These are phyloP conservation scores for Basidioascus undulatus DNA, from an alignment of 768 basidiomycete species.

Conservation along the genomic window DNA sequence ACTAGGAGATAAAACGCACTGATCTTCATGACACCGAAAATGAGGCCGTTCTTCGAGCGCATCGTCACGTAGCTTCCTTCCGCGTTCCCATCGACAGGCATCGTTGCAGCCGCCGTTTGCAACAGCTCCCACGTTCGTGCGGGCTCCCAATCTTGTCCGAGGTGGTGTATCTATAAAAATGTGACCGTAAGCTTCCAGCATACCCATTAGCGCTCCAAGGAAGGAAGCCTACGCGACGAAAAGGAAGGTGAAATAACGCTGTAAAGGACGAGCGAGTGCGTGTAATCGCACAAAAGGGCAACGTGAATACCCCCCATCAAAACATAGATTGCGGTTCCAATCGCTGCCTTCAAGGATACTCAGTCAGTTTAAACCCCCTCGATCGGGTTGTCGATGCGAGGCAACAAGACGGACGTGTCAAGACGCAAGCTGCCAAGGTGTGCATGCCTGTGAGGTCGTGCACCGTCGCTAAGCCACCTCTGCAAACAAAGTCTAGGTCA, in stretches of 20 bases:
- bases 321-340: conserved; percentile 24
- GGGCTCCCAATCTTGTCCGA: conserved; percentile 22
- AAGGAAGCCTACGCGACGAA: no score
- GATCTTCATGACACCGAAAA: no score
- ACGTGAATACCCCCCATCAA: conserved; percentile 18
- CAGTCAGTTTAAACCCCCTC: no score
- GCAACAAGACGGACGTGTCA: no score
- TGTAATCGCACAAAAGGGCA: conserved; percentile 18
- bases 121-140: conserved; percentile 26
- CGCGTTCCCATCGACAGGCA: conserved; percentile 28
- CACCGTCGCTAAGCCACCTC: conserved; percentile 27
- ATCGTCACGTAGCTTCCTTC: conserved; percentile 34
- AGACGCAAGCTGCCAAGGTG: conserved; percentile 23
- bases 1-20: no score
- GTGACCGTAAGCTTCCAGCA: no score
- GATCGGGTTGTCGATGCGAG: no score
- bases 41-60: conserved; percentile 27
- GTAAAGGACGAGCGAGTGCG: conserved; percentile 25
- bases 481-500: no score
- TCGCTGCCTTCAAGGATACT: no score
- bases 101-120: conserved; percentile 22
- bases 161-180: conserved; percentile 17
- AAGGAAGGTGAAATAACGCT: conserved; percentile 22
- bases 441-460: conserved; percentile 27
- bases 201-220: no score